Base-by-base conservation (phyloP, 441 rosid species). In the Biscutella auriculata region DNA sequence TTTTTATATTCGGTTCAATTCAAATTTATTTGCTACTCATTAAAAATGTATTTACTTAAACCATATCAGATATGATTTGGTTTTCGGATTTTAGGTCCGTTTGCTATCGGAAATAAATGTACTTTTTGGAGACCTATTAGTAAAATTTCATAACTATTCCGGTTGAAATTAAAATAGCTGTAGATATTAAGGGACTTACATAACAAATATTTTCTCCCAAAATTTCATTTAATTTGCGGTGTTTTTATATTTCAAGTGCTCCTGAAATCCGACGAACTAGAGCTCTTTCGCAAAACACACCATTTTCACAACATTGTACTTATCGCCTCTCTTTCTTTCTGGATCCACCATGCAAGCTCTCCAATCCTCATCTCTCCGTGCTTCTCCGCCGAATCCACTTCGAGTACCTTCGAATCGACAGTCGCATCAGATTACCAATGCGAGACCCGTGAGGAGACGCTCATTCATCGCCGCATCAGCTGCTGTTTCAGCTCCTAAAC, bases 401-500 rank as follows among this genome's bases (percentile, higher is more conserved):
- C 79, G 51, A 1, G 48, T 33, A 33, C 69, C 70, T 37, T 72
- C 68, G 37, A 65, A 69, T 33, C 75, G 62, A 14, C 60, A 19
- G 50, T 60, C 67, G 43, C 73, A 61, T 50, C 67, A 64, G 55
- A 52, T 67, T 54, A 11, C 60, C 54, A 68, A 73, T 77, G 73
- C 61, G 5, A 60, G 70, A 15, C 47, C 73, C 37, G 44, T 56
- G 15, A 55, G 69, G 59, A 71, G 60, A 56, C 63, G 74, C 46
- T 71, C 87, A 10, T 67, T 76, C 64, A 72, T 88, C 66, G 36
- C 71, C 10, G 89, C 96, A 1, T 57, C 95, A 1, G 12, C 83
- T 9, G 30, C 78, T 6, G 77, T 66, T 5, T 69, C 95, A 10
- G 78, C 95, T 13, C 97, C 98, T 9, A 92, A 79, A 72, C 94